These are phyloP conservation scores for maize (Zea mays) DNA, from an alignment of 176 grass and related monocot genomes.

Conservation along the genomic window DNA sequence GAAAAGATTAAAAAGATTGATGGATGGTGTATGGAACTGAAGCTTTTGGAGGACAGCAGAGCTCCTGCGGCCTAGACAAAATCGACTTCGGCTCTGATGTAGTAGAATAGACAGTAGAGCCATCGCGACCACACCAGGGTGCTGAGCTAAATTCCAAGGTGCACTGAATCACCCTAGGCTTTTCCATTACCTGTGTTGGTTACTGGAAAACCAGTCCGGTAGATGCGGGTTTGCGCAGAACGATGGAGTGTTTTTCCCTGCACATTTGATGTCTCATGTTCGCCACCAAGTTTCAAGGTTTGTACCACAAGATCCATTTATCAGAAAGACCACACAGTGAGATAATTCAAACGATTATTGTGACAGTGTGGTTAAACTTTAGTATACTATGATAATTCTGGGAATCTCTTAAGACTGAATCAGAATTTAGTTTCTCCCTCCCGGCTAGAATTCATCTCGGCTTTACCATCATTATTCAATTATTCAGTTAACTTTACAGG, in stretches of 20 bases:
- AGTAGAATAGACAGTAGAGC: not conserved
- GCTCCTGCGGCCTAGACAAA: slow-evolving; percentile 26
- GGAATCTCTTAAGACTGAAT: slow-evolving; percentile 17
- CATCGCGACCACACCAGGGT: slow-evolving; percentile 19
- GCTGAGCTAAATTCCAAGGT: slow-evolving; percentile 34
- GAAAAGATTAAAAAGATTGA: slow-evolving; percentile 86
- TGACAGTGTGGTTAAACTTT: slow-evolving; percentile 21
- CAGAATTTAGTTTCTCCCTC: not conserved
- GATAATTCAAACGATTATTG: slow-evolving; percentile 20
- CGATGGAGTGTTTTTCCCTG: slow-evolving; percentile 35
- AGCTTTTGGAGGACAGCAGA: slow-evolving; percentile 77
- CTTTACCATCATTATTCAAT: not conserved
- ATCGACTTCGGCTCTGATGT: slow-evolving; percentile 32
- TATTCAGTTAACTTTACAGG: slow-evolving; percentile 1
- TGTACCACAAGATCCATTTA: slow-evolving; percentile 39
- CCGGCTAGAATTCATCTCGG: not conserved
- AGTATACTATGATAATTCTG: slow-evolving; percentile 30
- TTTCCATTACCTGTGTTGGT: slow-evolving; percentile 13
- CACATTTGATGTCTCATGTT: slow-evolving; percentile 43
- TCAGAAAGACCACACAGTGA: slow-evolving; percentile 18
- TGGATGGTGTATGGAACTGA: slow-evolving; percentile 73
- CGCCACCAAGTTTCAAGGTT: slow-evolving; percentile 27
- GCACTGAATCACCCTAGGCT: slow-evolving; percentile 29
- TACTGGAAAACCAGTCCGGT: slow-evolving; percentile 23
- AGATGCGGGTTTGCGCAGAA: slow-evolving; percentile 27